phyloP scores from a whole-genome alignment of 208 protist species.

The Acanthamoeba castellanii region DNA sequence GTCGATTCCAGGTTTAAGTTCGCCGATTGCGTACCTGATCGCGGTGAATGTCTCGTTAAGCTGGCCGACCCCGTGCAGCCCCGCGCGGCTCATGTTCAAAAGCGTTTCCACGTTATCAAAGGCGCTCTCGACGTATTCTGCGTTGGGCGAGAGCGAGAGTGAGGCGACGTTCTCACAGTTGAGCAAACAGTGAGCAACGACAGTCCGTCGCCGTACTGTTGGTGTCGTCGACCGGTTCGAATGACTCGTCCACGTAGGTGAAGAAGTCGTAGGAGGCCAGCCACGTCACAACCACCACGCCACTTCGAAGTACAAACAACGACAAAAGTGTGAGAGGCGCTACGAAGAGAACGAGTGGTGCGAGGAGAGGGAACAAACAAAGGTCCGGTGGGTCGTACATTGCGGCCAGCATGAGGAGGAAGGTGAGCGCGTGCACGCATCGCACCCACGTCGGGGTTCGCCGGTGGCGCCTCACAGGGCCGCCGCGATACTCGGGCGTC shows the following conservation, averaged over 20 bases:
- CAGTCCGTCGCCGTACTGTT: not conserved
- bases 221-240: not conserved
- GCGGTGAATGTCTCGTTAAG: not conserved
- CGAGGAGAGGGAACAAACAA: no score
- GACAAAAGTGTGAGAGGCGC: not conserved
- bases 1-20: not conserved
- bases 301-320: not conserved
- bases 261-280: conserved; percentile 5
- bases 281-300: conserved; percentile 5
- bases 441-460: not conserved
- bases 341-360: no score
- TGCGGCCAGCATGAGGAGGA: not conserved
- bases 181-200: not conserved
- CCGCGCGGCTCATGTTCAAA: not conserved
- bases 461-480: not conserved
- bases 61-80: not conserved
- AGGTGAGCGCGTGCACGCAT: not conserved
- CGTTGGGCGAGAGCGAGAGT: not conserved
- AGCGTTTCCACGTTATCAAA: not conserved
- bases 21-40: not conserved
- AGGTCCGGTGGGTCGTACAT: no score
- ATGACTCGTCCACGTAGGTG: not conserved
- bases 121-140: not conserved
- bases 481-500: not conserved
- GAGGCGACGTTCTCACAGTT: not conserved